Base-by-base conservation (phyloP, 306 rosid genomes). In the Lathyrus sativus region DNA sequence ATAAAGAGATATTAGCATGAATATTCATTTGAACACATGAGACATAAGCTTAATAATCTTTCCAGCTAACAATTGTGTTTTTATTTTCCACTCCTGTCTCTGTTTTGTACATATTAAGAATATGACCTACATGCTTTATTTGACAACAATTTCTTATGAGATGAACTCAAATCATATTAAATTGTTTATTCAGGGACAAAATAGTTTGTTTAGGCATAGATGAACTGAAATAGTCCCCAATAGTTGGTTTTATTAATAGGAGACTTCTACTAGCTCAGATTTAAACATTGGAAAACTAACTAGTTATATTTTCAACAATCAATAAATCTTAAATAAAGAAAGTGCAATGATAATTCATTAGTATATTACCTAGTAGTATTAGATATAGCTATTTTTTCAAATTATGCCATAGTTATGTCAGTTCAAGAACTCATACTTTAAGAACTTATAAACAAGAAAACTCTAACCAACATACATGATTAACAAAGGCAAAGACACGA, bases 401-500 rank as follows among this genome's bases (percentile, higher is more conserved):
- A 56, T 64, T 29, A 69, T 51, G 54, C 10, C 41, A 9, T 4
- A 60, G 53, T 6, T 35, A 45, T 5, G 31, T 41, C 28, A 41
- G 29, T 46, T 44, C 49, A 26, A 38, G 29, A 56, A 55, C 41
- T 49, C 53, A 61, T 38, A 8, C 44, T 6, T 28, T 28, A 33
- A 18, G 18, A 77, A 54, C 33, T 38, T 57, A 68, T 53, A 50
- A 45, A 66, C 42, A 62, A 29, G 77, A 44, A 29, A 50, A 50
- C 17, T 53, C 14, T 14, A n/a, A n/a, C 61, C 19, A 55, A 11
- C 57, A 13, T 55, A 39, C 38, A 50, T 35, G 43, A 62, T 38
- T 42, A 61, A 48, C 4, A 57, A 74, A 62, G 51, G 57, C 3
- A 11, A 53, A 72, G 71, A 37, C 14, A 44, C n/a, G 51, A 54